Conservation (phyloP, 352 stramenopile species). For the Saprolegnia diclina region DNA sequence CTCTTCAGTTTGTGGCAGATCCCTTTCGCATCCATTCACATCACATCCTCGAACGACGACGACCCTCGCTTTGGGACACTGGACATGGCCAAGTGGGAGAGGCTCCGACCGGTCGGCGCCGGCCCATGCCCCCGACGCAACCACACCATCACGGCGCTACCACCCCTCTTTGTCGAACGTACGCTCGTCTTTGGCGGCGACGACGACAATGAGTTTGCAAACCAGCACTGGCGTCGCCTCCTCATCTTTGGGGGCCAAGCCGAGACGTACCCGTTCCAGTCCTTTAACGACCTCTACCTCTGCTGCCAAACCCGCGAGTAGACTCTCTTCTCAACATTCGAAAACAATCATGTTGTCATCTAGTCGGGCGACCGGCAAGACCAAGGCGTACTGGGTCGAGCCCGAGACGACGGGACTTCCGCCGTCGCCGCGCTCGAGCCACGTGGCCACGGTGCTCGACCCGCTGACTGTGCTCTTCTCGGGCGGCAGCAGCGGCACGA, state of each 20-base stretch:
- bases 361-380: slow-evolving; percentile 27
- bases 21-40: slow-evolving; percentile 27
- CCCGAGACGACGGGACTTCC: slow-evolving; percentile 32
- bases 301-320: neutral
- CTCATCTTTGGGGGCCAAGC: slow-evolving; percentile 65
- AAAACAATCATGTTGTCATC: neutral
- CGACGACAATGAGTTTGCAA: slow-evolving; percentile 1
- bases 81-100: slow-evolving; percentile 49
- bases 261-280: slow-evolving; percentile 59
- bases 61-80: slow-evolving; percentile 35
- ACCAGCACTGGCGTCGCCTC: slow-evolving; percentile 36
- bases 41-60: slow-evolving; percentile 24
- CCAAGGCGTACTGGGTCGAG: slow-evolving; percentile 38
- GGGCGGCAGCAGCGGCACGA: slow-evolving; percentile 57
- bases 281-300: slow-evolving; percentile 56
- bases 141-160: slow-evolving; percentile 59
- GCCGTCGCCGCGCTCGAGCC: slow-evolving; percentile 44
- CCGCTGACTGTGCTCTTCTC: slow-evolving; percentile 43
- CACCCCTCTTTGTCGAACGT: slow-evolving; percentile 21
- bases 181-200: neutral
- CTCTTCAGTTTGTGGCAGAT: slow-evolving; percentile 64
- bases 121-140: slow-evolving; percentile 50
- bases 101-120: slow-evolving; percentile 39
- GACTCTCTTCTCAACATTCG: neutral
- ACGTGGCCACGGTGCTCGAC: slow-evolving; percentile 42